Evolutionary conservation across 371 early-diverging fungal species (phyloP).

Genomic region (Apophysomyces variabilis): DNA sequence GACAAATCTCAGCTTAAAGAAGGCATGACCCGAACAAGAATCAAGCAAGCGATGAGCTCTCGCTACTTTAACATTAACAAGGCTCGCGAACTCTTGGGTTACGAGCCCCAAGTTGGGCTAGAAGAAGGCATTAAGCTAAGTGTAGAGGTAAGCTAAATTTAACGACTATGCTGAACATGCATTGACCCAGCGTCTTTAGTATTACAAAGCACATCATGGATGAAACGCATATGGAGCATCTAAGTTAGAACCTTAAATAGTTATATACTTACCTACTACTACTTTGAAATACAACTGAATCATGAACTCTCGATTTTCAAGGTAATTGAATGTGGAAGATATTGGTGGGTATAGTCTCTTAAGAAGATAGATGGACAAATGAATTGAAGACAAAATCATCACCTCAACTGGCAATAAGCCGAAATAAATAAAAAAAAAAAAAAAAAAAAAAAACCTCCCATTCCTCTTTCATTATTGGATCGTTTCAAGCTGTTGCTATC

Average conservation of each 20-base stretch:
- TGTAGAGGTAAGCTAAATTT: constrained; percentile 38
- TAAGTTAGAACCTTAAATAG: background rate
- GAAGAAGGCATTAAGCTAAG: constrained; percentile 72
- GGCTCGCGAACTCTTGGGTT: constrained; percentile 78
- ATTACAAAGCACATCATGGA: constrained; percentile 22
- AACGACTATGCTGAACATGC: background rate
- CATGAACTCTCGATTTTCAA: too few relatives aligned
- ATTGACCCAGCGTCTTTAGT: constrained; percentile 3
- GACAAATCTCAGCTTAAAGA: constrained; percentile 54
- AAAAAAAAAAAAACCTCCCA: too few relatives aligned
- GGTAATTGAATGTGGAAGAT: too few relatives aligned
- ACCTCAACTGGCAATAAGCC: too few relatives aligned
- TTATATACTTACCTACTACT: background rate
- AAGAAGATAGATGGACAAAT: too few relatives aligned
- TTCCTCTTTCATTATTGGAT: too few relatives aligned
- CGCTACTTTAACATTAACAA: constrained; percentile 83
- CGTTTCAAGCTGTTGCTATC: too few relatives aligned
- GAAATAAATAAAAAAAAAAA: too few relatives aligned
- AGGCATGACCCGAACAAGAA: constrained; percentile 65
- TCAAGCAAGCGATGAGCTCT: constrained; percentile 76
- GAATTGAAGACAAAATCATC: too few relatives aligned
- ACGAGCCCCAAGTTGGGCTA: constrained; percentile 73
- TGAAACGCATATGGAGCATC: background rate
- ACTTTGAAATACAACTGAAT: too few relatives aligned
- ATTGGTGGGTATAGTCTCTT: too few relatives aligned